phyloP scores from a whole-genome alignment of 2,329 filamentous ascomycete genomes.

The Talaromyces albobiverticillius region DNA sequence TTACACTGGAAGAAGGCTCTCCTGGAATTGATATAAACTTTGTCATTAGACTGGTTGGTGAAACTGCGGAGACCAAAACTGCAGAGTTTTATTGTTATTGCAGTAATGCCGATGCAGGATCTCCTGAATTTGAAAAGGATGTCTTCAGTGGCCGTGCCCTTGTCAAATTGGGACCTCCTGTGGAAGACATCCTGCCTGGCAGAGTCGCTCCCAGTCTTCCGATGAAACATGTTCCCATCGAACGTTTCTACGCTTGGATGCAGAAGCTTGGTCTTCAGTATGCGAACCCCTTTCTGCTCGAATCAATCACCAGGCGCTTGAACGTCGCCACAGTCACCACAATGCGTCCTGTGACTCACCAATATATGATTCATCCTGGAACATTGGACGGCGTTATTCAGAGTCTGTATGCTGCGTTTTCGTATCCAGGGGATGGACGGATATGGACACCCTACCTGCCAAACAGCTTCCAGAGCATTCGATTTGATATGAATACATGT shows the following conservation, averaged over 20 bases:
- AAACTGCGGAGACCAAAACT: neutral
- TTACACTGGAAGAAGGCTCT: neutral
- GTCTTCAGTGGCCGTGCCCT: neutral
- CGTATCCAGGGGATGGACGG: conserved; percentile 10
- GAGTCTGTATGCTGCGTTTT: conserved; percentile 11
- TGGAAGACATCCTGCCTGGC: neutral
- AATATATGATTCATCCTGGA: conserved; percentile 16
- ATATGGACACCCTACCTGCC: conserved; percentile 20
- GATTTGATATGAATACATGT: neutral
- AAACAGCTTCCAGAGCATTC: conserved; percentile 3
- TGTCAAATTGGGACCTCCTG: neutral
- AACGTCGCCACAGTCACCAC: conserved; percentile 11
- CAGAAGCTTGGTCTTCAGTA: conserved; percentile 19
- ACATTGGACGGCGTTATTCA: conserved; percentile 11
- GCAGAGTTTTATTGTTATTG: conserved; percentile 2
- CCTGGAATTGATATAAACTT: conserved; percentile 1
- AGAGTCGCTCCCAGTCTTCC: neutral
- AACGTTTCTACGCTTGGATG: conserved; percentile 4
- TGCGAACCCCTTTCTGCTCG: conserved; percentile 21
- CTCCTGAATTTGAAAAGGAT: neutral
- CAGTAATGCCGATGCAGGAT: conserved; percentile 1
- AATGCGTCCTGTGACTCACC: conserved; percentile 15
- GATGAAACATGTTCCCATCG: neutral
- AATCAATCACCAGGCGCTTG: conserved; percentile 19
- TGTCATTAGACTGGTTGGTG: neutral